Evolutionary conservation across 768 basidiomycete species (phyloP), one percentile per base, ranked within the genome.

Genomic region (Crepidotus variabilis): DNA sequence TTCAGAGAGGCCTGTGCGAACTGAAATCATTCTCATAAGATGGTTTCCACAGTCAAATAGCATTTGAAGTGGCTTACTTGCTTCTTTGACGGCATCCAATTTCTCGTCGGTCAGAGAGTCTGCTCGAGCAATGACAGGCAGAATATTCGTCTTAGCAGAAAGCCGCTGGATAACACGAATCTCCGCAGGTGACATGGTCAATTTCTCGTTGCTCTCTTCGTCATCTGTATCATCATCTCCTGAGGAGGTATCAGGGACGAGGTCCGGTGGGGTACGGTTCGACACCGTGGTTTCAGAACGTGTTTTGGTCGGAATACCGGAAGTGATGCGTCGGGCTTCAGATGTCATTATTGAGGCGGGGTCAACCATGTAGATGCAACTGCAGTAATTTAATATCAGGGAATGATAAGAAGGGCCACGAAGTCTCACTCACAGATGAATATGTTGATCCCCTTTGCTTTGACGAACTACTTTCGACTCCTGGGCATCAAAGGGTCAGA

Each of bases 401-500:
- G 28, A 28, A 28, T 4, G 28, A 28, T 28, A 28, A 28, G 28
- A 28, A 8, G 28, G 28, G 28, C 28, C 28, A 57, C 50, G 21
- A 55, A 60, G 7, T 20, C 4, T 11, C 21, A 71, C 90, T 71
- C 69, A 92, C 90, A 93, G 72, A 72, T 94, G 92, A 63, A 94
- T 86, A 63, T 94, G 92, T 63, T 91, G 89, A 72, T 94, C 92
- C 50, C 90, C 91, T 73, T 88, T 92, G 72, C 83, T 90, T 68
- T 91, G 83, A 61, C 92, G 83, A 51, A 93, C 75, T 43, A 94
- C 91, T 77, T 94, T 94, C 54, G 88, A 89, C 77, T 94, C 91
- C 91, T 92, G 28, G 53, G n/a, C 24, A 55, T 39, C 47, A 6
- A 47, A 49, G 50, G 51, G 7, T 52, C 21, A 60, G 39, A 54